Percentiles rank a stretch among this genome's conserved stretches.
These are phyloP conservation scores for Camellia lanceoleosa DNA, from an alignment of 148 eudicot genomes.

Conservation along the genomic window DNA sequence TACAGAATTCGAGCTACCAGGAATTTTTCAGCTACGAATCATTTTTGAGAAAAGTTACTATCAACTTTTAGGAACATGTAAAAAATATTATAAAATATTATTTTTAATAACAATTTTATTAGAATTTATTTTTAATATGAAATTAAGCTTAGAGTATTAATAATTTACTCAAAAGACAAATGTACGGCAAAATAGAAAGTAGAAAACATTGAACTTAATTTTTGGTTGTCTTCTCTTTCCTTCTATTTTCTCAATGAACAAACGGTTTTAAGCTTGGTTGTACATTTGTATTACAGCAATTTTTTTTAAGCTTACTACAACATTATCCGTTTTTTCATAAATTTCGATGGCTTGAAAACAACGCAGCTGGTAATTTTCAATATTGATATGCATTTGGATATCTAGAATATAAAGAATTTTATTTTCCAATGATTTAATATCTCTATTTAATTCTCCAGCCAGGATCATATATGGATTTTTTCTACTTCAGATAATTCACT, in stretches of 20 bases:
- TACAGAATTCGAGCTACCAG: no score
- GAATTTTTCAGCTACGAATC: no score
- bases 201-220: not conserved
- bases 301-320: not conserved
- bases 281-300: not conserved
- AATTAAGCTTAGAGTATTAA: no score
- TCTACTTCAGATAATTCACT: not conserved
- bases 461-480: not conserved
- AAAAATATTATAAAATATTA: no score
- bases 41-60: no score
- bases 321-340: not conserved
- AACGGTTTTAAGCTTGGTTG: not conserved
- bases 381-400: not conserved
- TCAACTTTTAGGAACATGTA: no score
- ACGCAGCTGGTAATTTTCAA: not conserved
- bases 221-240: not conserved
- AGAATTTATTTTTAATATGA: no score
- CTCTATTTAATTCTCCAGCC: not conserved
- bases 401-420: not conserved
- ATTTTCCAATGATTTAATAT: not conserved
- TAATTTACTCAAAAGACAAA: no score
- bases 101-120: no score
- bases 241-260: not conserved
- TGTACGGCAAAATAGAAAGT: no score
- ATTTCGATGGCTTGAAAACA: not conserved